phyloP scores from a whole-genome alignment of 176 grass and related monocot species.

The Tuctoria greenei region DNA sequence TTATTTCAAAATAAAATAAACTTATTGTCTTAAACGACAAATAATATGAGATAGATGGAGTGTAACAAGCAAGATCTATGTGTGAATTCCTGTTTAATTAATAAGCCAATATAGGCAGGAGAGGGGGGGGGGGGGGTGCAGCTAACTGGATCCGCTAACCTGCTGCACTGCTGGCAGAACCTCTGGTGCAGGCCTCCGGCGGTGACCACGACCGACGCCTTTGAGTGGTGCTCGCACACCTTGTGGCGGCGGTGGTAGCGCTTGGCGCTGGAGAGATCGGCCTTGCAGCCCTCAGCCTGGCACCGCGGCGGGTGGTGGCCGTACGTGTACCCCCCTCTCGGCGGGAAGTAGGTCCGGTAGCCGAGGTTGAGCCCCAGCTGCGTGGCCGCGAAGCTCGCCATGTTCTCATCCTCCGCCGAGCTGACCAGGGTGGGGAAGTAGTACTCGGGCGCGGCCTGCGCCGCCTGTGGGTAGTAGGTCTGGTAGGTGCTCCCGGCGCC shows the following conservation, averaged over 20 bases:
- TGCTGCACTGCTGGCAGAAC: constrained; percentile 90
- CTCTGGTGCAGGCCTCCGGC: constrained; percentile 66
- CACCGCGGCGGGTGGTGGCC: constrained; percentile 69
- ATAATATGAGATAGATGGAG: no score
- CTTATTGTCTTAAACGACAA: no score
- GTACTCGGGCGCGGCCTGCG: constrained; percentile 41
- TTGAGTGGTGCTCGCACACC: constrained; percentile 83
- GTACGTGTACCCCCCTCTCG: constrained; percentile 48
- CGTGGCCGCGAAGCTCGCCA: constrained; percentile 59
- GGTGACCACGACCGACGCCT: constrained; percentile 63
- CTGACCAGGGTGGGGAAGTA: constrained; percentile 54
- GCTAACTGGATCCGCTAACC: constrained; percentile 35
- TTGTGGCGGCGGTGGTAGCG: constrained; percentile 79
- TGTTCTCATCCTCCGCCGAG: constrained; percentile 60
- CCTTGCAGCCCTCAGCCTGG: constrained; percentile 77
- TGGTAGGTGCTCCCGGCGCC: constrained; percentile 11
- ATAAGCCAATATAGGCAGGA: neutral
- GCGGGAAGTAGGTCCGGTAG: constrained; percentile 67
- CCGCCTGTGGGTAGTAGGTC: constrained; percentile 39
- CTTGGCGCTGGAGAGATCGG: constrained; percentile 68
- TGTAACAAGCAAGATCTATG: constrained; percentile 7
- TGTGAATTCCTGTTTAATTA: neutral
- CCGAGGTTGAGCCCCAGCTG: constrained; percentile 66
- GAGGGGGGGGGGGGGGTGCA: neutral
- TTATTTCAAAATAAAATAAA: no score